phyloP scores from a whole-genome alignment of 305 asterid species.

The Fraxinus xanthoxyloides region DNA sequence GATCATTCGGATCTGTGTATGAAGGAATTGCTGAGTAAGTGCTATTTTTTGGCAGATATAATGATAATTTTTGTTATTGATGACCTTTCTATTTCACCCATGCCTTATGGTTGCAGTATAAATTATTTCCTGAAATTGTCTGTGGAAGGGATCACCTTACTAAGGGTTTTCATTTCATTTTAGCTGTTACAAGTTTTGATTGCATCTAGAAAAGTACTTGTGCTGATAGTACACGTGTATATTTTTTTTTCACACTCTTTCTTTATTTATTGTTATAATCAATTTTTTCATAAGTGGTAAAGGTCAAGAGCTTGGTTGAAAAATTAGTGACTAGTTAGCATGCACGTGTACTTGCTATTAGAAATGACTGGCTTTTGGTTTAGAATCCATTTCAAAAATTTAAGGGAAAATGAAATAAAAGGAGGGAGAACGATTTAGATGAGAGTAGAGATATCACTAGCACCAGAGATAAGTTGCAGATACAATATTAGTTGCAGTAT shows the following conservation, averaged over 20 bases:
- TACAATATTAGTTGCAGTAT: neutral
- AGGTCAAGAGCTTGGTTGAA: neutral
- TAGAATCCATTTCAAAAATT: neutral
- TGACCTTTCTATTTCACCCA: neutral
- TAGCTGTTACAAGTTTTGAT: neutral
- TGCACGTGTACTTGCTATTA: neutral
- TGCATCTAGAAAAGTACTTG: neutral
- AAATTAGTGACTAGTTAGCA: neutral
- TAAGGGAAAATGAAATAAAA: neutral
- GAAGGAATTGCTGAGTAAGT: conserved; percentile 92
- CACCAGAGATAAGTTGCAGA: neutral
- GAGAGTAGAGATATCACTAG: neutral
- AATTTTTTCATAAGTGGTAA: too few species aligned
- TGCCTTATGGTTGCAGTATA: neutral
- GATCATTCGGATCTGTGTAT: conserved; percentile 90
- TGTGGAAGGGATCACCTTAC: neutral
- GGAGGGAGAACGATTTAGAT: neutral
- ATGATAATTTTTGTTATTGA: neutral
- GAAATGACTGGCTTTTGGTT: neutral
- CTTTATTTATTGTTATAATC: neutral
- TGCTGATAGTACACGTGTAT: neutral
- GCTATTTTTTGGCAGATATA: neutral
- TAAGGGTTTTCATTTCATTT: neutral
- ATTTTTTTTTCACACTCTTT: too few species aligned
- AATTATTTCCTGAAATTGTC: neutral